These are phyloP conservation scores for Coffea eugenioides DNA, from an alignment of 257 asterid genomes.

Conservation along the genomic window DNA sequence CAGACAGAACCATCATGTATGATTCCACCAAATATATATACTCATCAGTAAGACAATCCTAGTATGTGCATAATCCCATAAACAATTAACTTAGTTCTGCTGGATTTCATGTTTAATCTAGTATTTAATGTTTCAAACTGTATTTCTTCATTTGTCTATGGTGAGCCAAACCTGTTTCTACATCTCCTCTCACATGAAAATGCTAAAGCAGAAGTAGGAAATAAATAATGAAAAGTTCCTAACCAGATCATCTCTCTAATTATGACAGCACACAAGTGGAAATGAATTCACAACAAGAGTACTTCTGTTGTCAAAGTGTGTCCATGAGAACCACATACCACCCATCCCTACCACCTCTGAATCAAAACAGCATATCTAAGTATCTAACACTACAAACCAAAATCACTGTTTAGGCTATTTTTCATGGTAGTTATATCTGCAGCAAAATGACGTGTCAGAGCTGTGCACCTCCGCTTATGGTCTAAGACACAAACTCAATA, in stretches of 20 bases:
- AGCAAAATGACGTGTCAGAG: not conserved
- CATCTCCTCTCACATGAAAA: not conserved
- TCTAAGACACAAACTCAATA: not conserved
- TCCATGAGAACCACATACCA: not conserved
- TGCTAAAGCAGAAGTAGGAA: not conserved
- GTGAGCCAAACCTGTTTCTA: not conserved
- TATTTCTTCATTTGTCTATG: not conserved
- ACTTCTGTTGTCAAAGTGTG: not conserved
- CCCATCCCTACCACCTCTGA: not conserved
- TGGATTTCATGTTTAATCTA: not conserved
- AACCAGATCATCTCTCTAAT: not conserved
- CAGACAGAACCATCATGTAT: constrained; percentile 6
- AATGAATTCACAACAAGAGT: not conserved
- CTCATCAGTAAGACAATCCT: not conserved
- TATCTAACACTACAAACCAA: not conserved
- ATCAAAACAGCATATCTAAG: not conserved
- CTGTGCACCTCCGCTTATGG: not conserved
- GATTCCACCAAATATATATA: not conserved
- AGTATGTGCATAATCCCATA: not conserved
- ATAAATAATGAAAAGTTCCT: not conserved
- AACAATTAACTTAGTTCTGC: no score
- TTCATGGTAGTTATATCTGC: not conserved
- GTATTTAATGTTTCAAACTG: not conserved
- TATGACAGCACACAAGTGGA: not conserved
- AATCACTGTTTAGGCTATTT: not conserved